phyloP scores from a whole-genome alignment of 2,329 filamentous ascomycete species.

The Lachnellula occidentalis region DNA sequence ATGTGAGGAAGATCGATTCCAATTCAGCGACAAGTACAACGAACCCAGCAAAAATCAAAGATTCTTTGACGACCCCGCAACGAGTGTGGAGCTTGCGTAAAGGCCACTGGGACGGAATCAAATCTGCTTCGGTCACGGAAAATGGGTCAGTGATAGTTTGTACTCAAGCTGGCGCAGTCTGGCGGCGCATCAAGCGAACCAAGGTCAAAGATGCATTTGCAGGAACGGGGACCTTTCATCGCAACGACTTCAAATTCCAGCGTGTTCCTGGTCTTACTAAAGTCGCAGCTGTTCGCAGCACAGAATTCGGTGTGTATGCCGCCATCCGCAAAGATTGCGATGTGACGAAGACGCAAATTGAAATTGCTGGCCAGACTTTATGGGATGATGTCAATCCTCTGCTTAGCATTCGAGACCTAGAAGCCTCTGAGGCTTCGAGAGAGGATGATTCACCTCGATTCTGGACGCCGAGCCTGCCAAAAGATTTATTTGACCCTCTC shows the following conservation, averaged over 20 bases:
- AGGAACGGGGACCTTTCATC: slow-evolving; percentile 50
- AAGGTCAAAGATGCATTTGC: slow-evolving; percentile 65
- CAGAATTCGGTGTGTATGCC: slow-evolving; percentile 83
- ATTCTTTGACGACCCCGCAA: slow-evolving; percentile 70
- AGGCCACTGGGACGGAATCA: slow-evolving; percentile 58
- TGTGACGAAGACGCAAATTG: slow-evolving; percentile 67
- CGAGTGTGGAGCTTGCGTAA: slow-evolving; percentile 88
- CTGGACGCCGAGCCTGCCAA: slow-evolving; percentile 40
- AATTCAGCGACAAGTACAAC: slow-evolving; percentile 69
- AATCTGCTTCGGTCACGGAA: slow-evolving; percentile 82
- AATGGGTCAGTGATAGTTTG: slow-evolving; percentile 93
- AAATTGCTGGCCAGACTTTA: slow-evolving; percentile 59
- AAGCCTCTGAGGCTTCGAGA: slow-evolving; percentile 36
- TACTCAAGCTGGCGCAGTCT: slow-evolving; percentile 87
- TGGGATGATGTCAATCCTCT: slow-evolving; percentile 70
- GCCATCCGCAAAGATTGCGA: slow-evolving; percentile 80
- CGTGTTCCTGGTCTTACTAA: slow-evolving; percentile 83
- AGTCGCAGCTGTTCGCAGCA: slow-evolving; percentile 78
- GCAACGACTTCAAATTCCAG: slow-evolving; percentile 93
- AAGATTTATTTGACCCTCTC: slow-evolving; percentile 46
- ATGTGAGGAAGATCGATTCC: slow-evolving; percentile 63
- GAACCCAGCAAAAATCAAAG: slow-evolving; percentile 84
- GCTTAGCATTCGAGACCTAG: slow-evolving; percentile 60
- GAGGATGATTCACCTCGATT: slow-evolving; percentile 36
- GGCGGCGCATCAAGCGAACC: slow-evolving; percentile 76